Percentiles rank a stretch among this genome's conserved stretches.
These are phyloP conservation scores for Neurospora tetraspora DNA, from an alignment of 495 filamentous ascomycete species.

Conservation along the genomic window DNA sequence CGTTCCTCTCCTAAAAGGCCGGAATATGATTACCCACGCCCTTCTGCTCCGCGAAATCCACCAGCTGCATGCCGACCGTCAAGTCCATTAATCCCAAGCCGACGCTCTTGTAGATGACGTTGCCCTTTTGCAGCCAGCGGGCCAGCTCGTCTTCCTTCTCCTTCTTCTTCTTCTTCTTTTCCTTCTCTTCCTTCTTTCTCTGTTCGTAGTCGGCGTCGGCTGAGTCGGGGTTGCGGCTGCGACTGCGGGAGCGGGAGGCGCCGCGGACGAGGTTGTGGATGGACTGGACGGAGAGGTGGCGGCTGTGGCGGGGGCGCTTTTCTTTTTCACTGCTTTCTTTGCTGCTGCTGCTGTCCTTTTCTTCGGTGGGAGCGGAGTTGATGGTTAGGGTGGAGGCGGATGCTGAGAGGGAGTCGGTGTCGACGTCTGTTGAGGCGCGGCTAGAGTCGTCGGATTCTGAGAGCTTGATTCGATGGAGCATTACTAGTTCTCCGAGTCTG, in stretches of 20 bases:
- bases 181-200: constrained; percentile 1
- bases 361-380: neutral
- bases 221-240: neutral
- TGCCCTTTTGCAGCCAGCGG: constrained; percentile 68
- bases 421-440: neutral
- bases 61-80: constrained; percentile 62
- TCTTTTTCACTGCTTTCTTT: neutral
- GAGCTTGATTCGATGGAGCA: constrained; percentile 33
- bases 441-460: constrained; percentile 9
- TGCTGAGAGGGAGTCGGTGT: constrained; percentile 8
- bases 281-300: neutral
- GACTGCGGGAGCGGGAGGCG: neutral
- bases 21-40: constrained; percentile 63
- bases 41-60: constrained; percentile 61
- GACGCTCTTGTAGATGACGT: constrained; percentile 81
- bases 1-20: constrained; percentile 44
- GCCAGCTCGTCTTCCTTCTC: constrained; percentile 45
- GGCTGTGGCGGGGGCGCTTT: neutral
- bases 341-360: constrained; percentile 19
- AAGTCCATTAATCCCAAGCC: constrained; percentile 77
- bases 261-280: neutral
- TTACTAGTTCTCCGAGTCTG: constrained; percentile 64
- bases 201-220: neutral
- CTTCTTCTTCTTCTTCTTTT: constrained; percentile 17
- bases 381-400: constrained; percentile 8